Evolutionary conservation across 352 stramenopile genomes (phyloP).

Genomic region (Pythium volutum): DNA sequence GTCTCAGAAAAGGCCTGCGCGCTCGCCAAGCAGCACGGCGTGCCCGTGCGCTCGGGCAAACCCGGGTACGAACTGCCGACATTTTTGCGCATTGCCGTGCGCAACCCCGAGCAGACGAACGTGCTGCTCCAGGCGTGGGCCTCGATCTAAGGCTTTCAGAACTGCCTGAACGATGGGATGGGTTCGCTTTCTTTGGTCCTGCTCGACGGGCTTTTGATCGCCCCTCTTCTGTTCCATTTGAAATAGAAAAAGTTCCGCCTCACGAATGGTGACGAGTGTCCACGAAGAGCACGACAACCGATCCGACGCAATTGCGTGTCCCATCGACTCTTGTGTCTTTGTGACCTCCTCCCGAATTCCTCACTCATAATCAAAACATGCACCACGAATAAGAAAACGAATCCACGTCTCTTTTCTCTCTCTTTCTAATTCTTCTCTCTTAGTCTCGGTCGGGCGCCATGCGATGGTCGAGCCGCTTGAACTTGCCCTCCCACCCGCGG

Average conservation of each 20-base stretch:
- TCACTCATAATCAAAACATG: no score
- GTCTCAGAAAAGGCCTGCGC: constrained; percentile 55
- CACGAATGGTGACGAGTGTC: no score
- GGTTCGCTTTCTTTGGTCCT: no score
- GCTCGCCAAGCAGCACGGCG: constrained; percentile 79
- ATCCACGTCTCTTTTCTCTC: no score
- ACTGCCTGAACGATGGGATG: no score
- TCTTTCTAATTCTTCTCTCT: neutral
- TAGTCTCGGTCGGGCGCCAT: constrained; percentile 58
- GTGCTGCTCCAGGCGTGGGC: constrained; percentile 79
- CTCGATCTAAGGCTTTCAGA: constrained; percentile 43
- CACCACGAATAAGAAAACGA: constrained; percentile 1
- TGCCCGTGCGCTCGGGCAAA: constrained; percentile 83
- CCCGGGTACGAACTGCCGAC: constrained; percentile 88
- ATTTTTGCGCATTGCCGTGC: constrained; percentile 83
- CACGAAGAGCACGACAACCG: constrained; percentile 12
- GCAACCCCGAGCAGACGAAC: constrained; percentile 59
- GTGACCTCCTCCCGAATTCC: neutral
- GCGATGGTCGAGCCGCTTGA: constrained; percentile 70
- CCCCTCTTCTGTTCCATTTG: no score
- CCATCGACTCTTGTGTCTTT: constrained; percentile 14
- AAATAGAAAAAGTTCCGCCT: no score
- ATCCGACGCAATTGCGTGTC: neutral
- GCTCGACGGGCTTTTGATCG: no score
- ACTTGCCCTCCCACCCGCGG: constrained; percentile 81